Evolutionary conservation across 768 basidiomycete genomes (phyloP), one percentile per base, ranked within the genome.

Genomic region (Suillus discolor): DNA sequence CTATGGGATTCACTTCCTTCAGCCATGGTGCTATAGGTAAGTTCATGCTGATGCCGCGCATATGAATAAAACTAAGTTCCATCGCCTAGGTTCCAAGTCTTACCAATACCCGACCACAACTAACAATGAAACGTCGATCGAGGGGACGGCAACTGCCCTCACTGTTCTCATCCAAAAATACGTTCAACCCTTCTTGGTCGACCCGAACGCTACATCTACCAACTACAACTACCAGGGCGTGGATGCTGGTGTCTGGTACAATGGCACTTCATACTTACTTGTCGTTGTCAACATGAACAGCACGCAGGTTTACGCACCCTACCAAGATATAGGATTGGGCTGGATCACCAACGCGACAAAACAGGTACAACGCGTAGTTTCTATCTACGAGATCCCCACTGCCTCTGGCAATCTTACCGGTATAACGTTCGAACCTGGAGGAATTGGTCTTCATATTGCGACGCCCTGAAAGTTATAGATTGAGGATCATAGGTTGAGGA

Each of bases 11-110:
- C 0, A 69, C 68, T 12, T 76, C 75, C 3, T 66, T 77, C 45
- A 72, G 8, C 47, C 73, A 77, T 15, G 73, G 75, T 18, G 75
- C 69, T 15, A 73, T 71, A 34, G 73, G 74, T 71, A 63, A 12
- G 59, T 54, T n/a, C 18, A 9, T 7, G 20, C 34, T 13, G 38
- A 18, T n/a, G 4, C 9, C 39, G 13, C 5, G 34, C 54, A 20
- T 9, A 41, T 16, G 38, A 36, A n/a, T 4, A 15, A 12, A 1
- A 8, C 60, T 67, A 2, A 74, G 20, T 44, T 42, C 5, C 28
- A 13, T 31, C 23, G 9, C 20, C 34, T 11, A 76, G 76, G 75
- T 18, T 71, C 70, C 20, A 74, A 78, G 0, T 78, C 75, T 4
- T 76, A 66, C 65, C 66, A 70, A 61, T 77, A 68, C 36, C 76